Evolutionary conservation across 257 asterid species (phyloP).

Genomic region (Ilex asprella): DNA sequence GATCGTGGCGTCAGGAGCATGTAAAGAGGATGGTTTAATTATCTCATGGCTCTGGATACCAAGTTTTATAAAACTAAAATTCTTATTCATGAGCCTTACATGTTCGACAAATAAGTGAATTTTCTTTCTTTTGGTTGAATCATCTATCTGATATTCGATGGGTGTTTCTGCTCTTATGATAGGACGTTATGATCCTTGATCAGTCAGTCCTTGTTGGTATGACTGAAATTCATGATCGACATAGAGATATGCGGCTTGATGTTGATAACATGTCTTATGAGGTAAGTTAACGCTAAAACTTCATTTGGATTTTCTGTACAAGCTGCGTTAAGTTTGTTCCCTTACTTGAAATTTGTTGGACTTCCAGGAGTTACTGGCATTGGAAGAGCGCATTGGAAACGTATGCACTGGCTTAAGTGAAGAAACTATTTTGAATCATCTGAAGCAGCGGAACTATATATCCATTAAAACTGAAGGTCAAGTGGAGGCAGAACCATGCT

Average conservation of each 20-base stretch:
- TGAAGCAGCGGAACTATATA: conserved; percentile 33
- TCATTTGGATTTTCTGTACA: not conserved
- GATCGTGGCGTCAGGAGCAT: not conserved
- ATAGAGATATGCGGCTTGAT: conserved; percentile 65
- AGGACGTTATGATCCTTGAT: conserved; percentile 58
- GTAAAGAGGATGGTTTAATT: not conserved
- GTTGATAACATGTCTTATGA: conserved; percentile 74
- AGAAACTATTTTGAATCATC: conserved; percentile 33
- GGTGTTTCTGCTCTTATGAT: conserved; percentile 7
- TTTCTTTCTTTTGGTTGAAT: not conserved
- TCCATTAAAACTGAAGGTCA: conserved; percentile 13
- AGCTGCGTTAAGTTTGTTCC: not conserved
- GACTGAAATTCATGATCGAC: conserved; percentile 51
- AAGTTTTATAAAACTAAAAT: not conserved
- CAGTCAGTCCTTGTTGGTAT: conserved; percentile 48
- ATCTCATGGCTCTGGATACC: not conserved
- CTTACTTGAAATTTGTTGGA: conserved; percentile 6
- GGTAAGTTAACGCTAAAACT: conserved; percentile 22
- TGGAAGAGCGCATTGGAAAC: conserved; percentile 65
- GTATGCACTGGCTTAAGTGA: conserved; percentile 65
- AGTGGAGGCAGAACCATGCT: conserved; percentile 54
- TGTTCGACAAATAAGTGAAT: not conserved
- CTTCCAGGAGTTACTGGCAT: conserved; percentile 54
- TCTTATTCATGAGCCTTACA: not conserved
- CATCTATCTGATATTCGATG: conserved; percentile 3